Percentiles rank a stretch among this genome's conserved stretches.
Conservation (phyloP, 306 rosid genomes). For the Dryas drummondii region DNA sequence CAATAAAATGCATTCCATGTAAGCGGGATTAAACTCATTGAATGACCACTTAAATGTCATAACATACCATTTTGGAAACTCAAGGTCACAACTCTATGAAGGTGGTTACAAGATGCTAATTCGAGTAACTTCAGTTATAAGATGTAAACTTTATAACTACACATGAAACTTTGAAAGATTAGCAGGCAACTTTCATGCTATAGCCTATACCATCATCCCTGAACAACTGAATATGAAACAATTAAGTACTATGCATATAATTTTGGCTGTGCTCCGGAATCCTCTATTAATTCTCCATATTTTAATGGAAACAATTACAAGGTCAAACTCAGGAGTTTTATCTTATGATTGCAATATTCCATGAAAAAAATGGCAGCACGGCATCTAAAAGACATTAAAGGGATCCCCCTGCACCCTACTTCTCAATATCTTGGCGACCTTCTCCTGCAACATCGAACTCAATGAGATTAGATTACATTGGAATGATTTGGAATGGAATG, state of each 20-base stretch:
- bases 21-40: not conserved
- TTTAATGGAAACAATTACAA: not conserved
- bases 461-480: not conserved
- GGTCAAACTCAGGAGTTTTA: not conserved
- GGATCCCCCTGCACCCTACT: not conserved
- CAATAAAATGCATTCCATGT: not conserved
- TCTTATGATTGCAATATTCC: not conserved
- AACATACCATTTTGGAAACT: not conserved
- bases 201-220: not conserved
- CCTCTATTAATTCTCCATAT: not conserved
- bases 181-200: not conserved
- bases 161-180: not conserved
- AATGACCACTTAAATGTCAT: not conserved
- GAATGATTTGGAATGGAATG: not conserved
- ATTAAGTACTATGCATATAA: not conserved
- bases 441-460: constrained; percentile 11
- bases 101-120: not conserved
- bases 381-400: not conserved
- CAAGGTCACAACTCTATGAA: not conserved
- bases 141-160: not conserved
- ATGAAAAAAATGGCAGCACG: not conserved
- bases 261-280: not conserved
- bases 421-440: constrained; percentile 17
- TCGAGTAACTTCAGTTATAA: not conserved
- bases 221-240: not conserved